phyloP scores from a whole-genome alignment of 768 basidiomycete genomes.

The Rhizopogon salebrosus region DNA sequence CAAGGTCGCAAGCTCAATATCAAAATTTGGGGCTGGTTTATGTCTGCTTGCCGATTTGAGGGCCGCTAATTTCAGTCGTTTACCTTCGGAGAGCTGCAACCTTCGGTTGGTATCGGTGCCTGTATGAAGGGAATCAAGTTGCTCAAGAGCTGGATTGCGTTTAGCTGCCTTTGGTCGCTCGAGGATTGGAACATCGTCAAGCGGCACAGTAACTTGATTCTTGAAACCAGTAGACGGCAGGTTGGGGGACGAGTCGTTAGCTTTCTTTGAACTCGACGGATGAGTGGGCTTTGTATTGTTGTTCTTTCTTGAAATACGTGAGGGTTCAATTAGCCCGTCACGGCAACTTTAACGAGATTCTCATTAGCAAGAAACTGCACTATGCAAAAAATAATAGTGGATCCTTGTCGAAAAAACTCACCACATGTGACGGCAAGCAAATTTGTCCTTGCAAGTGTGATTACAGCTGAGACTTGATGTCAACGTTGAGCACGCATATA shows the following conservation, averaged over 20 bases:
- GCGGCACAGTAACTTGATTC: neutral
- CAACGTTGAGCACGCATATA: neutral
- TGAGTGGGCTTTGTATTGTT: constrained; percentile 10
- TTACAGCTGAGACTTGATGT: constrained; percentile 52
- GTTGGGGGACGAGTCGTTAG: neutral
- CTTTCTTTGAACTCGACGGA: neutral
- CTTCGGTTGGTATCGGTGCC: constrained; percentile 36
- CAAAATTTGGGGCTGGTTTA: constrained; percentile 37
- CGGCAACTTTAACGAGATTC: constrained; percentile 51
- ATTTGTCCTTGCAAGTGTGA: constrained; percentile 76
- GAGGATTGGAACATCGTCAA: constrained; percentile 2
- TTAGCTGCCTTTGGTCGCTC: constrained; percentile 19
- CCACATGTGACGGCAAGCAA: constrained; percentile 74
- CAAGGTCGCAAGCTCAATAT: constrained; percentile 40
- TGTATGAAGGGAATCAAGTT: constrained; percentile 40
- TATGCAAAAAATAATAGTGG: constrained; percentile 1
- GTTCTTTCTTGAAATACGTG: constrained; percentile 31
- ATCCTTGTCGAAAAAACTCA: constrained; percentile 25
- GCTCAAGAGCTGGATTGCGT: constrained; percentile 28
- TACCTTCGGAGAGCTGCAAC: constrained; percentile 32
- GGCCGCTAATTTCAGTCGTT: constrained; percentile 39
- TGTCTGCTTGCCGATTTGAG: neutral
- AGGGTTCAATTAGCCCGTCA: constrained; percentile 58
- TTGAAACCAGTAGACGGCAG: neutral
- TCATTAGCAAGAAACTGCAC: neutral